Evolutionary conservation across 805 yeast species (phyloP).

Genomic region (Candida hungchunana): DNA sequence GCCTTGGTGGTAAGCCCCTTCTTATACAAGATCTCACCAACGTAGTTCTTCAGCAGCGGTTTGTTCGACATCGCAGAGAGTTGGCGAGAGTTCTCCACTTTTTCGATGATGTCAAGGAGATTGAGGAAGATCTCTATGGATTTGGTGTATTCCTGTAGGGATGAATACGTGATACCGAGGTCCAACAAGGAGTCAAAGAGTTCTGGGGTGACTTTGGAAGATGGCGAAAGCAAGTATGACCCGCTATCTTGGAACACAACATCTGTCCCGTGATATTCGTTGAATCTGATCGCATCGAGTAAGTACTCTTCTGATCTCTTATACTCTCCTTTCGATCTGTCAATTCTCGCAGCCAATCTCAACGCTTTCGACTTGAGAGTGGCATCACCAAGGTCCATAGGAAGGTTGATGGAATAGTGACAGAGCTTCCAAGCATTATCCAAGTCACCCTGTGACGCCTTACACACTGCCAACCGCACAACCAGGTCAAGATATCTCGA

Average conservation of each 20-base stretch:
- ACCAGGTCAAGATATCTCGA: conserved; percentile 35
- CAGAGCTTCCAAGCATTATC: conserved; percentile 26
- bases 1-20: conserved; percentile 31
- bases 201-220: conserved; percentile 21
- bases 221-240: conserved; percentile 14
- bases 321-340: conserved; percentile 19
- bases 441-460: conserved; percentile 25
- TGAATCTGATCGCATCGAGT: conserved; percentile 27
- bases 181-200: conserved; percentile 23
- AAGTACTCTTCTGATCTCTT: conserved; percentile 28
- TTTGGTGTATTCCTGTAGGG: conserved; percentile 13
- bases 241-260: conserved; percentile 17
- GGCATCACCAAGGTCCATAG: conserved; percentile 26
- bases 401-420: conserved; percentile 28
- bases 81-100: conserved; percentile 1
- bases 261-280: conserved; percentile 20
- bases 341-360: conserved; percentile 34
- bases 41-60: conserved; percentile 37
- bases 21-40: conserved; percentile 40
- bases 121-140: conserved; percentile 34
- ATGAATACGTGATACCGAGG: conserved; percentile 24
- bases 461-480: conserved; percentile 35
- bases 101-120: conserved; percentile 21
- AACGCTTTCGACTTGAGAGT: conserved; percentile 27
- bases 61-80: neutral